These are phyloP conservation scores for Taiwanofungus camphoratus DNA, from an alignment of 1,284 basidiomycete species.

Conservation along the genomic window DNA sequence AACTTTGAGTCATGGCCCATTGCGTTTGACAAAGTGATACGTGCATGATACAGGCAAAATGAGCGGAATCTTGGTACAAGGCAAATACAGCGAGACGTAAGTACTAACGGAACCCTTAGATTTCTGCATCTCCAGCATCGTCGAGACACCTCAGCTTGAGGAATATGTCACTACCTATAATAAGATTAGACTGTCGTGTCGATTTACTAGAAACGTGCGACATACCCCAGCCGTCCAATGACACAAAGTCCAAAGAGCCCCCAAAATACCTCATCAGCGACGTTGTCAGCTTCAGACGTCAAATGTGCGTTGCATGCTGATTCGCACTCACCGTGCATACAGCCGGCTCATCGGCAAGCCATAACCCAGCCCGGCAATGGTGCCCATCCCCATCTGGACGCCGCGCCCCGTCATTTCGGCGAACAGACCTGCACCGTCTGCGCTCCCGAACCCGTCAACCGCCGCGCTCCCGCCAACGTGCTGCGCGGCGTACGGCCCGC, in stretches of 20 bases:
- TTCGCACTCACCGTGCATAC: conserved; percentile 54
- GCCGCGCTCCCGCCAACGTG: conserved; percentile 65
- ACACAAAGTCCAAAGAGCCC: conserved; percentile 70
- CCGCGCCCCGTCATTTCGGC: conserved; percentile 72
- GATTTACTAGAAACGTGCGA: neutral
- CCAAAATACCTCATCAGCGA: conserved; percentile 58
- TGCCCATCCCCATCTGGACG: conserved; percentile 68
- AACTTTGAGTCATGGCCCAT: too few relatives aligned
- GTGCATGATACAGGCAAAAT: too few relatives aligned
- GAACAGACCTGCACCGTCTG: conserved; percentile 50
- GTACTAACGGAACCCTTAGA: conserved; percentile 16
- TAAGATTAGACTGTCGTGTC: neutral
- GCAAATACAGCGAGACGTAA: too few relatives aligned
- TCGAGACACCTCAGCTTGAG: conserved; percentile 70
- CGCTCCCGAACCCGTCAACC: conserved; percentile 46
- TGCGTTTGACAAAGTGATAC: too few relatives aligned
- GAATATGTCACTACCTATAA: conserved; percentile 69
- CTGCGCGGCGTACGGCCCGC: conserved; percentile 69
- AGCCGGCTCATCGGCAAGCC: conserved; percentile 82
- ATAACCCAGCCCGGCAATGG: conserved; percentile 79
- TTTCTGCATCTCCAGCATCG: conserved; percentile 50
- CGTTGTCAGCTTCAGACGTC: neutral
- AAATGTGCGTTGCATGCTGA: neutral
- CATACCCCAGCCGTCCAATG: conserved; percentile 78
- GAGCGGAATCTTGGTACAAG: too few relatives aligned